These are phyloP conservation scores for Cryptosporidium ubiquitum DNA, from an alignment of 169 alveolate genomes.

Conservation along the genomic window DNA sequence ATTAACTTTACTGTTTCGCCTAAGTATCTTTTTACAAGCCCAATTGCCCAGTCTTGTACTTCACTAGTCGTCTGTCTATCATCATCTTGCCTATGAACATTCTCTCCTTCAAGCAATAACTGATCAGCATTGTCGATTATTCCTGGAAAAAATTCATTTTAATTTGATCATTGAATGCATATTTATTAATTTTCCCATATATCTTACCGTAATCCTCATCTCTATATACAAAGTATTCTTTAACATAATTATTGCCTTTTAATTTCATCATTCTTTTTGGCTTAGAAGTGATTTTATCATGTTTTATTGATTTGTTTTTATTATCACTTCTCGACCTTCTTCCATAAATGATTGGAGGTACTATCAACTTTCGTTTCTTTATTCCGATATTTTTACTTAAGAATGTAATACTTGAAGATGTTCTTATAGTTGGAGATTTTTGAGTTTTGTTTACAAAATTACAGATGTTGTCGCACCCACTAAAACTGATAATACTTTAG, in stretches of 20 bases:
- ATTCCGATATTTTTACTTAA: conserved; percentile 39
- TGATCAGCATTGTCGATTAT: conserved; percentile 48
- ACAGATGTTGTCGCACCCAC: neutral
- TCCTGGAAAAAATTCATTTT: neutral
- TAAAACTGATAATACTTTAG: neutral
- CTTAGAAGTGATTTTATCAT: neutral
- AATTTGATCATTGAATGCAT: neutral
- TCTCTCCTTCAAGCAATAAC: conserved; percentile 8
- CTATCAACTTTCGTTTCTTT: conserved; percentile 60
- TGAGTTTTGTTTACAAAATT: neutral
- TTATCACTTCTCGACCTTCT: neutral
- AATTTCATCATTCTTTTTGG: conserved; percentile 56
- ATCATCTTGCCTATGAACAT: conserved; percentile 69
- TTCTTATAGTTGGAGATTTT: conserved; percentile 29
- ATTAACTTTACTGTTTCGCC: conserved; percentile 56
- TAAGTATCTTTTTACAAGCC: conserved; percentile 34
- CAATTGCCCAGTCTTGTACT: conserved; percentile 74
- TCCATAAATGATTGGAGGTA: conserved; percentile 39
- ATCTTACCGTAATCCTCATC: conserved; percentile 69
- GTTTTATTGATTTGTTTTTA: neutral
- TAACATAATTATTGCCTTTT: conserved; percentile 8
- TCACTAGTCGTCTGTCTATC: conserved; percentile 72
- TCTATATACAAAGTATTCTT: conserved; percentile 31
- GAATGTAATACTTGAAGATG: conserved; percentile 61
- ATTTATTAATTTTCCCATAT: neutral